Conservation (phyloP, 2,329 filamentous ascomycete species). For the Colletotrichum trifolii region DNA sequence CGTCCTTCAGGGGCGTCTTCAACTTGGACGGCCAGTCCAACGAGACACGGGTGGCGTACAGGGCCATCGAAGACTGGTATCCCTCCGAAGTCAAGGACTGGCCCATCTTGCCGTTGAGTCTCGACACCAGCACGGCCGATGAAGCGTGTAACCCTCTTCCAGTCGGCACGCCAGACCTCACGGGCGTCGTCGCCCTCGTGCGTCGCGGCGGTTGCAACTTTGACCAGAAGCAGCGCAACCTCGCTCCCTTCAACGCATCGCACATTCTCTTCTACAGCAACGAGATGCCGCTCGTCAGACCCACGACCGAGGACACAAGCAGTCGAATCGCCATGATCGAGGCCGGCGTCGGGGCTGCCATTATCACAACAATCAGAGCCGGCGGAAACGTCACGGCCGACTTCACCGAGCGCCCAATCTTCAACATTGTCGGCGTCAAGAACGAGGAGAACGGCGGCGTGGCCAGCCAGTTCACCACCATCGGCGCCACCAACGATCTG, state of each 20-base stretch:
- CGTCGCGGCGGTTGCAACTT: constrained; percentile 53
- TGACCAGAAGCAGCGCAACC: constrained; percentile 49
- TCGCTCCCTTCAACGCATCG: constrained; percentile 51
- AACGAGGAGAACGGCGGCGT: constrained; percentile 44
- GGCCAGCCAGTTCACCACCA: constrained; percentile 50
- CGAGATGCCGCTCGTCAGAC: constrained; percentile 32
- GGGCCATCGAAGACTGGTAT: constrained; percentile 24
- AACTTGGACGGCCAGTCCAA: constrained; percentile 8
- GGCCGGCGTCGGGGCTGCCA: constrained; percentile 34
- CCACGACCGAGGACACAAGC: constrained; percentile 12
- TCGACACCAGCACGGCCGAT: constrained; percentile 36
- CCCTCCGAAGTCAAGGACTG: constrained; percentile 35
- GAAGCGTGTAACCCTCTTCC: constrained; percentile 54
- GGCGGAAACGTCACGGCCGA: constrained; percentile 37
- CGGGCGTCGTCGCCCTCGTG: constrained; percentile 53
- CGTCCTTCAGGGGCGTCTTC: constrained; percentile 28
- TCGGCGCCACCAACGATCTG: constrained; percentile 54
- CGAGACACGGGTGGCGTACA: constrained; percentile 29
- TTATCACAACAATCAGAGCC: constrained; percentile 34
- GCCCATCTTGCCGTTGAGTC: constrained; percentile 42
- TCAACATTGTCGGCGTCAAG: constrained; percentile 37
- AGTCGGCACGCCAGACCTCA: constrained; percentile 51
- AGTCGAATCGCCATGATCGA: constrained; percentile 36
- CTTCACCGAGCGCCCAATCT: constrained; percentile 34
- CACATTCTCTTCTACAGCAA: constrained; percentile 55